Conservation (phyloP, 2,329 filamentous ascomycete species). For the Ophiostoma novo-ulmi region DNA sequence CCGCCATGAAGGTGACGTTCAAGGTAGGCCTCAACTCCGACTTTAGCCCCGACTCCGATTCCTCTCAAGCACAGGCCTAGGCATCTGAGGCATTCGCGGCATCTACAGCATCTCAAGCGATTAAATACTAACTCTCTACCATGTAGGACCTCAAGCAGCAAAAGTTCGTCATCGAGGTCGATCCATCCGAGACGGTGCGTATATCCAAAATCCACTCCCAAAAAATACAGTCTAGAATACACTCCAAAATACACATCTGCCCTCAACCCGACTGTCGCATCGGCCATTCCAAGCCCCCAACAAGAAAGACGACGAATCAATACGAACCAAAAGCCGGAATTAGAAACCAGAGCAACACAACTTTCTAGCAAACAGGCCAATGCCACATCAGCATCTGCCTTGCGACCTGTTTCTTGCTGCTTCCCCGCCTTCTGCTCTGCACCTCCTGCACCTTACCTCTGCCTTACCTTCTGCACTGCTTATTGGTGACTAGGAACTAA, state of each 20-base stretch:
- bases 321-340: neutral
- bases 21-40: conserved; percentile 41
- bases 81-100: neutral
- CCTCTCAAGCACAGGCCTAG: neutral
- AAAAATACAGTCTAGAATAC: conserved; percentile 27
- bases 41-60: neutral
- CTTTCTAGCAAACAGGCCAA: neutral
- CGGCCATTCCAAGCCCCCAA: neutral
- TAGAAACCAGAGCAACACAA: neutral
- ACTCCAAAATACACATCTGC: conserved; percentile 1
- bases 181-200: conserved; percentile 84
- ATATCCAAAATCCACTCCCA: neutral
- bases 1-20: conserved; percentile 65
- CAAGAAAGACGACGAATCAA: neutral
- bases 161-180: conserved; percentile 94
- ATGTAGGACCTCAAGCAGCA: conserved; percentile 92
- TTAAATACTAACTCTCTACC: conserved; percentile 19
- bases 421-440: conserved; percentile 19
- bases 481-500: neutral
- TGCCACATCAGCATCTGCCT: neutral
- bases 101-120: neutral
- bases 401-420: conserved; percentile 11
- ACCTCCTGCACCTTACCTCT: neutral
- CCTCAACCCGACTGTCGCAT: neutral
- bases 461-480: neutral